phyloP scores from a whole-genome alignment of 768 basidiomycete genomes.

The Sutorius australiensis region DNA sequence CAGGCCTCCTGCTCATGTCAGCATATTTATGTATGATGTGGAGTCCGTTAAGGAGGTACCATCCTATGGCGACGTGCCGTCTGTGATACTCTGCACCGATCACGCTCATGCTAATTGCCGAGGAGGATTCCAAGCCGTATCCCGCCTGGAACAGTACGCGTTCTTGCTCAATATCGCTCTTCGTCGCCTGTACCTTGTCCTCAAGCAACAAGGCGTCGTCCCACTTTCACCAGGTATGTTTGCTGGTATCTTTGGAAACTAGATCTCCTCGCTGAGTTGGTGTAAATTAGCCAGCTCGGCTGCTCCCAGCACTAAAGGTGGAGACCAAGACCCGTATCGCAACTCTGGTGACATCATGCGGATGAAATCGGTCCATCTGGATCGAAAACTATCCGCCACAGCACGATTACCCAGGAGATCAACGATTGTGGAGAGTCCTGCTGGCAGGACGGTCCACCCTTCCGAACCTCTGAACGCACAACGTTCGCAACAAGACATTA shows the following conservation, averaged over 20 bases:
- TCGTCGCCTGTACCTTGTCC: slow-evolving; percentile 78
- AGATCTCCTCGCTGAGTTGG: slow-evolving; percentile 8
- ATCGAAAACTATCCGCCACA: slow-evolving; percentile 92
- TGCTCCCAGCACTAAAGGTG: slow-evolving; percentile 33
- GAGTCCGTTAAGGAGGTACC: slow-evolving; percentile 63
- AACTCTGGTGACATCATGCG: slow-evolving; percentile 89
- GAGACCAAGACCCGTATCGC: slow-evolving; percentile 73
- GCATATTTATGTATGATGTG: slow-evolving; percentile 72
- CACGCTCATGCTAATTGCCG: slow-evolving; percentile 68
- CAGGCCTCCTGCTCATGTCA: slow-evolving; percentile 78
- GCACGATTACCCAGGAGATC: slow-evolving; percentile 90
- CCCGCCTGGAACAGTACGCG: slow-evolving; percentile 94
- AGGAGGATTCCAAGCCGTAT: slow-evolving; percentile 84
- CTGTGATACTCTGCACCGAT: slow-evolving; percentile 69
- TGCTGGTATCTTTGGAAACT: slow-evolving; percentile 3
- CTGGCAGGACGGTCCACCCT: slow-evolving; percentile 79
- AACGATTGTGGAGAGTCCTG: slow-evolving; percentile 92
- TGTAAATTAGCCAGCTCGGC: slow-evolving; percentile 25
- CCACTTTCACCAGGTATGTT: slow-evolving; percentile 70
- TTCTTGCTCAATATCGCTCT: slow-evolving; percentile 95
- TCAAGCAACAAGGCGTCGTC: slow-evolving; percentile 87
- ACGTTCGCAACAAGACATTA: slow-evolving; percentile 40
- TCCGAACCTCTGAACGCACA: slow-evolving; percentile 53
- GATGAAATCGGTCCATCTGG: slow-evolving; percentile 91
- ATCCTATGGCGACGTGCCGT: slow-evolving; percentile 71